Evolutionary conservation across 2,329 filamentous ascomycete species (phyloP), one percentile per base, ranked within the genome.

Genomic region (Paramyrothecium roridum): DNA sequence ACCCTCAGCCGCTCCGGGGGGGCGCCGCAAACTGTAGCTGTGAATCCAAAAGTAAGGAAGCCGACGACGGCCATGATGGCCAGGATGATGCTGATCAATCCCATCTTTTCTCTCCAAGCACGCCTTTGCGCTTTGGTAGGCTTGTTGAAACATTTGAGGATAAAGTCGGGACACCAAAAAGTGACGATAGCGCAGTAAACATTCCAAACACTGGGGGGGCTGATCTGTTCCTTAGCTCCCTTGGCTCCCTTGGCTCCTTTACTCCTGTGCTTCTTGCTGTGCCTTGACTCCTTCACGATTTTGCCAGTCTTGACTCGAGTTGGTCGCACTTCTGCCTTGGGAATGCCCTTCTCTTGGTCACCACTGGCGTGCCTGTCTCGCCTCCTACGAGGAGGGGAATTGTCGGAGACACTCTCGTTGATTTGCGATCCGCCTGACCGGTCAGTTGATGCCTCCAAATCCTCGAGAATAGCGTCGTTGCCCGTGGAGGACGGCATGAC

Each of bases 71-170:
- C 83, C 79, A 93, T 96, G 68, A 98, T 93, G 57, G 88, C 69
- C 33, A 96, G 69, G 69, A 99, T 99, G 68, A 99, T 86, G 74
- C 93, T 96, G 75, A 97, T 90, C 56, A 99, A 77, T 2, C 95
- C 95, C 80, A 99, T 96, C 81, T 99, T 99, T 71, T 99, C 95
- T 62, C 95, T 85, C 95, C 95, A 99, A 2, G 95, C 95, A 66
- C 91, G 84, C 68, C 92, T 89, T 72, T 98, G 91, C 17, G 88
- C 91, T 72, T 90, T 95, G 48, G 90, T 82, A 8, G 86, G 85
- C 80, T 90, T 96, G 43, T 93, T 92, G 66, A 92, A 95, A 73
- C 91, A 96, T 61, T 82, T 84, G 54, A 99, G 78, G 26, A 97
- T 74, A 58, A 93, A 89, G 68, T 92, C 88, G 1, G 95, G 95